Percentiles rank a stretch among this genome's conserved stretches.
These are phyloP conservation scores for Neodidymelliopsis sp. DNA, from an alignment of 2,329 filamentous ascomycete genomes.

Conservation along the genomic window DNA sequence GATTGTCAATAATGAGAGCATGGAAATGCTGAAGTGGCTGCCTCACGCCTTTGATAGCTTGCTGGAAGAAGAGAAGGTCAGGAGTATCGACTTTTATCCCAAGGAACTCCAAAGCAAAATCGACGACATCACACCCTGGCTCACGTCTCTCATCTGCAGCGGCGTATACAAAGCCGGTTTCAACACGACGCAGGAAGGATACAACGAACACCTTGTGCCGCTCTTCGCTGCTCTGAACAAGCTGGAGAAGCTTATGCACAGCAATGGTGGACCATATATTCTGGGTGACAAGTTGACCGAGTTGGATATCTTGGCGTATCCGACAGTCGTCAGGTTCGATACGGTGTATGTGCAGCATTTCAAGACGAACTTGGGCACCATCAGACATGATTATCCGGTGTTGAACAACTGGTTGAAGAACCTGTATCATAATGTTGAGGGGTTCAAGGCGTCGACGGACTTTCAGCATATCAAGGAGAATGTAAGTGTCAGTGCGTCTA, in stretches of 20 bases:
- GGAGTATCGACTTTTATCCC: slow-evolving; percentile 62
- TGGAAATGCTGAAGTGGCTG: slow-evolving; percentile 65
- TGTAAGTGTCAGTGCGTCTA: slow-evolving; percentile 32
- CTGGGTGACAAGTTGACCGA: slow-evolving; percentile 65
- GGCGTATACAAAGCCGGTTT: slow-evolving; percentile 71
- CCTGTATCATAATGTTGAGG: slow-evolving; percentile 64
- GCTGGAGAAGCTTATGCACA: slow-evolving; percentile 59
- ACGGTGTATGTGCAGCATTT: slow-evolving; percentile 71
- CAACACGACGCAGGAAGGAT: slow-evolving; percentile 61
- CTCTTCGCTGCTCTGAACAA: slow-evolving; percentile 68
- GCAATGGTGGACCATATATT: slow-evolving; percentile 62
- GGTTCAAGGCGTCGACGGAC: slow-evolving; percentile 66
- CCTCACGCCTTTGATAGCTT: slow-evolving; percentile 64
- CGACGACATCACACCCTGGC: slow-evolving; percentile 61
- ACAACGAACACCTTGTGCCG: slow-evolving; percentile 61
- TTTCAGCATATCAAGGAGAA: slow-evolving; percentile 75
- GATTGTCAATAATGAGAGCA: slow-evolving; percentile 68
- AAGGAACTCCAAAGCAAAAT: slow-evolving; percentile 57
- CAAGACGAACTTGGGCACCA: slow-evolving; percentile 69
- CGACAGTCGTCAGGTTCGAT: slow-evolving; percentile 67
- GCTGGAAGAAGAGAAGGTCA: slow-evolving; percentile 50
- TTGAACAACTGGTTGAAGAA: slow-evolving; percentile 67
- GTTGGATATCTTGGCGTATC: slow-evolving; percentile 65
- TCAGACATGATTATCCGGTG: slow-evolving; percentile 67
- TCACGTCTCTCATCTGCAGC: slow-evolving; percentile 63